Evolutionary conservation across 2,329 filamentous ascomycete species (phyloP).

Genomic region (Colletotrichum musae): DNA sequence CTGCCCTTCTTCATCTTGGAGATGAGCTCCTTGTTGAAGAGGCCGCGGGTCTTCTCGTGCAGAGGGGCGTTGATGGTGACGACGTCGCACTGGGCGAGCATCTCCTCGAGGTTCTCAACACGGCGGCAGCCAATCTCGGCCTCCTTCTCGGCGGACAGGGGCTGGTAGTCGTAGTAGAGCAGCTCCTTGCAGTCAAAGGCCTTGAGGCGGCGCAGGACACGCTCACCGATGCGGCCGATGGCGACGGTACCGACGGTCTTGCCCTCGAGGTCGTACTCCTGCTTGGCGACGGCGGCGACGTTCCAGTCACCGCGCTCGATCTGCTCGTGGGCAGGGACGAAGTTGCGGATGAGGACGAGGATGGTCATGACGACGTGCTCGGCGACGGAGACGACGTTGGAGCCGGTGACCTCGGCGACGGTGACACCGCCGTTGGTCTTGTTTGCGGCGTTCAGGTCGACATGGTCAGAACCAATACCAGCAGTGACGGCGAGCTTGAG

Average conservation of each 20-base stretch:
- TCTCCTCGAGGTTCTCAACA: slow-evolving; percentile 91
- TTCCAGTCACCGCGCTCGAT: slow-evolving; percentile 93
- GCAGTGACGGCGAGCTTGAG: slow-evolving; percentile 97
- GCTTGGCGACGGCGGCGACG: slow-evolving; percentile 95
- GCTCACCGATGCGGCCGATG: slow-evolving; percentile 97
- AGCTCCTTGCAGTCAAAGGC: slow-evolving; percentile 99
- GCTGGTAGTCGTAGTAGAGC: slow-evolving; percentile 99
- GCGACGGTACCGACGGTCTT: slow-evolving; percentile 99
- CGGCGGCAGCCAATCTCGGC: slow-evolving; percentile 95
- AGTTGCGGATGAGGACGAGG: slow-evolving; percentile 95
- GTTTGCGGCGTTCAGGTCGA: slow-evolving; percentile 97
- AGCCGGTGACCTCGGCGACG: slow-evolving; percentile 97
- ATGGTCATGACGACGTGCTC: slow-evolving; percentile 99
- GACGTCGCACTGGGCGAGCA: slow-evolving; percentile 93
- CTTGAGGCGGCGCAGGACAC: slow-evolving; percentile 95
- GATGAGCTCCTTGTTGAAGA: slow-evolving; percentile 99
- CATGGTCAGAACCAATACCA: slow-evolving; percentile 98
- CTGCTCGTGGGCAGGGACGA: slow-evolving; percentile 96
- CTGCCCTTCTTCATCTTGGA: slow-evolving; percentile 98
- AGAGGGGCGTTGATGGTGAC: slow-evolving; percentile 99
- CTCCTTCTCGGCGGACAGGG: slow-evolving; percentile 86
- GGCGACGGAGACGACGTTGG: slow-evolving; percentile 97
- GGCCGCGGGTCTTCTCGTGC: slow-evolving; percentile 95
- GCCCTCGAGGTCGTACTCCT: slow-evolving; percentile 96
- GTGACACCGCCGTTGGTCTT: slow-evolving; percentile 98